Conservation (phyloP, 345 rosid species). For the Populus pruinosa region DNA sequence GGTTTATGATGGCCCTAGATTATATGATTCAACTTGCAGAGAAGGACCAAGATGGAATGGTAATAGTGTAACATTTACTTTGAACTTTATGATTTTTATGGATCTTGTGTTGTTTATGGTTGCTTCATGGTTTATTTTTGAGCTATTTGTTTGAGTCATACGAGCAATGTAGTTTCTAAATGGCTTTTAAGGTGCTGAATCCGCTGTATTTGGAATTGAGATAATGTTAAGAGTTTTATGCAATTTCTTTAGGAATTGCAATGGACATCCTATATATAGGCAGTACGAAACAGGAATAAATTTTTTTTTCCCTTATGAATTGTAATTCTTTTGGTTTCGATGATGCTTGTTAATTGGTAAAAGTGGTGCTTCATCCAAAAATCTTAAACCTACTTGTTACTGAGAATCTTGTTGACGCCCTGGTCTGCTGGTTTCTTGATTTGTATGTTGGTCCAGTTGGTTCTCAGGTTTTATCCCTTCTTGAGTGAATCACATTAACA, state of each 20-base stretch:
- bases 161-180: background rate
- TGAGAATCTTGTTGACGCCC: background rate
- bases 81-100: background rate
- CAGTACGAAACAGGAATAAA: background rate
- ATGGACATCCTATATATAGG: background rate
- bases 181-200: background rate
- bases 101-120: background rate
- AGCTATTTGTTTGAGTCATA: background rate
- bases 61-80: conserved; percentile 13
- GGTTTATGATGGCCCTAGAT: conserved; percentile 96
- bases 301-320: background rate
- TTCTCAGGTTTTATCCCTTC: background rate
- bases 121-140: background rate
- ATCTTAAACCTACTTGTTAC: background rate
- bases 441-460: background rate
- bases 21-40: conserved; percentile 87
- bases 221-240: background rate
- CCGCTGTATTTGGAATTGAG: background rate
- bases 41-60: conserved; percentile 81
- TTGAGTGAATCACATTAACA: background rate
- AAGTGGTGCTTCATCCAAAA: background rate
- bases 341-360: background rate
- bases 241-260: background rate
- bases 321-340: background rate
- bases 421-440: background rate